Base-by-base conservation (phyloP, 352 stramenopile species). In the Phytophthora capsici region DNA sequence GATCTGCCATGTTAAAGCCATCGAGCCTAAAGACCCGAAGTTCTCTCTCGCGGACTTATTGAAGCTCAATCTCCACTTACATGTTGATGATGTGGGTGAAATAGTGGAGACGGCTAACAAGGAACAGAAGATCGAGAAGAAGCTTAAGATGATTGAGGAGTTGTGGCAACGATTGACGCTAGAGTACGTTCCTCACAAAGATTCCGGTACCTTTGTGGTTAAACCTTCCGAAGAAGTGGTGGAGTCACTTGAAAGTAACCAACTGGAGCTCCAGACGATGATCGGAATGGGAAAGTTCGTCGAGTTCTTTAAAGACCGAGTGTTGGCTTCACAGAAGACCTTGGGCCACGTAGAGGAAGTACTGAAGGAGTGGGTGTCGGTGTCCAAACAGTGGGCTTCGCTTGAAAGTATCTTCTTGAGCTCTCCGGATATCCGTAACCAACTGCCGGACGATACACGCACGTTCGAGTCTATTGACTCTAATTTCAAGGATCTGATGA, bases 221-320 rank as follows among this genome's bases (percentile, higher is more conserved):
- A 96, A 95, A 46, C 84, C 85, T 0, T 95, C 84, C 0, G 88
- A 96, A 47, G 85, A 94, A 75, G 87, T 94, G 0, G 81, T 96
- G 9, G 88, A 96, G 63, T 91, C 79, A 0, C 77, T 96, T 0
- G 88, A 96, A 48, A 94, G 82, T 63, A 93, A 96, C 37, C 88
- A 96, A 37, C 56, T 96, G 0, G 88, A 96, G 44, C 71, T 96
- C 25, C 88, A 96, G 56, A 96, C 88, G 0, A 96, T 96, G 87
- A 86, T 95, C 6, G 86, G 85, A 0, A 96, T 96, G 87, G 88
- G 88, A n/a, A 96, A 96, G 52, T 96, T 96, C 40, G 88, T 96
- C 28, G 88, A 95, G 34, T 95, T 95, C 53, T 96, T 96, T 59
- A 94, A 95, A 58, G 86, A 96, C 38, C 79, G 87, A 9, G 88